These are phyloP conservation scores for Teratosphaeria pseudoeucalypti DNA, from an alignment of 2,329 filamentous ascomycete species.

Conservation along the genomic window DNA sequence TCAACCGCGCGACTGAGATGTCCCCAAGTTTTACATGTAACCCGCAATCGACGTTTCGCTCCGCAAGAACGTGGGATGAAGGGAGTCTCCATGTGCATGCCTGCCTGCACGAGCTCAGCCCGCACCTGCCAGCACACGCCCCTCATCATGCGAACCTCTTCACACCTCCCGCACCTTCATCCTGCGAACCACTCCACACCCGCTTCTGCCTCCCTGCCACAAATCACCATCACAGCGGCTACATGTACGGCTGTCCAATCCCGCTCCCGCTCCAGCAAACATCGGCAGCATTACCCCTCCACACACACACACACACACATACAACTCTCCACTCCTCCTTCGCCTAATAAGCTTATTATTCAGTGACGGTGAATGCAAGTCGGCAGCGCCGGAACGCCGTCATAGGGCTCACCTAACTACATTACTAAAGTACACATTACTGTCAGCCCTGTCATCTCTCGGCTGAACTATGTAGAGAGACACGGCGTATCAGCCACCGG, in stretches of 20 bases:
- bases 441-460: neutral
- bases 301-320: too few species aligned
- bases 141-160: neutral
- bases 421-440: neutral
- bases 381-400: neutral
- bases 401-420: neutral
- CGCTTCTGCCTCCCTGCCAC: neutral
- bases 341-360: neutral
- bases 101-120: neutral
- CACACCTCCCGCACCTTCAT: neutral
- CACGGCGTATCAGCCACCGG: neutral
- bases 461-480: neutral
- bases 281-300: neutral
- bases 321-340: neutral
- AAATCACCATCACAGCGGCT: neutral
- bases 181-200: neutral
- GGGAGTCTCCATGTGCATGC: neutral
- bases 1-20: neutral
- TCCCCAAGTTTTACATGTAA: neutral
- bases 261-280: neutral
- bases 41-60: neutral
- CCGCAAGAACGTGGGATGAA: neutral
- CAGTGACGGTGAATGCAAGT: neutral
- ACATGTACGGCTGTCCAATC: neutral
- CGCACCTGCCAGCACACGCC: neutral